Conservation (phyloP, 306 rosid species). For the Citrullus amarus region DNA sequence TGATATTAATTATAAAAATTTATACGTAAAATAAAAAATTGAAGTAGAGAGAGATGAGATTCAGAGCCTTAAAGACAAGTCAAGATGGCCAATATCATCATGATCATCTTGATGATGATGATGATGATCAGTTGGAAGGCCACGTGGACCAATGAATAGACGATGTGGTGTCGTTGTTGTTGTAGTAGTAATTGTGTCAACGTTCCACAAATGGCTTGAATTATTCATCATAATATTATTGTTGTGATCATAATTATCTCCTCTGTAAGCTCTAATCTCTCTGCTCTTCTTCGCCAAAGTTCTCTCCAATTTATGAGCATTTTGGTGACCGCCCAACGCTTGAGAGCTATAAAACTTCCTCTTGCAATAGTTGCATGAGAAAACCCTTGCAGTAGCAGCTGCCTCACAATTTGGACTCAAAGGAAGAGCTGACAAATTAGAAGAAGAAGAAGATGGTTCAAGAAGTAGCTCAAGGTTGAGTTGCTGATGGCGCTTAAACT, state of each 20-base stretch:
- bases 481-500: constrained; percentile 28
- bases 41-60: background rate
- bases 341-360: constrained; percentile 79
- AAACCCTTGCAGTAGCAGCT: constrained; percentile 15
- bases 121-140: constrained; percentile 9
- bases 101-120: constrained; percentile 20
- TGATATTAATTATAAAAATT: background rate
- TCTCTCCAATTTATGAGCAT: constrained; percentile 84
- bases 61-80: constrained; percentile 76
- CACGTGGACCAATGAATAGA: background rate
- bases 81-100: constrained; percentile 55
- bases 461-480: constrained; percentile 55
- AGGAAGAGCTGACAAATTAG: constrained; percentile 27
- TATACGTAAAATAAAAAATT: background rate
- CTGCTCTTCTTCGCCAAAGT: constrained; percentile 83
- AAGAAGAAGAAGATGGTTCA: constrained; percentile 39
- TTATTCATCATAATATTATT: background rate
- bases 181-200: background rate
- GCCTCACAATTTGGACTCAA: constrained; percentile 22
- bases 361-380: constrained; percentile 86
- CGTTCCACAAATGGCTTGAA: background rate
- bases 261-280: constrained; percentile 18
- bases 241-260: background rate
- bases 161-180: background rate
- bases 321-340: constrained; percentile 88